Base-by-base conservation (phyloP, 2,329 filamentous ascomycete species). In the Paramyrothecium sp. region DNA sequence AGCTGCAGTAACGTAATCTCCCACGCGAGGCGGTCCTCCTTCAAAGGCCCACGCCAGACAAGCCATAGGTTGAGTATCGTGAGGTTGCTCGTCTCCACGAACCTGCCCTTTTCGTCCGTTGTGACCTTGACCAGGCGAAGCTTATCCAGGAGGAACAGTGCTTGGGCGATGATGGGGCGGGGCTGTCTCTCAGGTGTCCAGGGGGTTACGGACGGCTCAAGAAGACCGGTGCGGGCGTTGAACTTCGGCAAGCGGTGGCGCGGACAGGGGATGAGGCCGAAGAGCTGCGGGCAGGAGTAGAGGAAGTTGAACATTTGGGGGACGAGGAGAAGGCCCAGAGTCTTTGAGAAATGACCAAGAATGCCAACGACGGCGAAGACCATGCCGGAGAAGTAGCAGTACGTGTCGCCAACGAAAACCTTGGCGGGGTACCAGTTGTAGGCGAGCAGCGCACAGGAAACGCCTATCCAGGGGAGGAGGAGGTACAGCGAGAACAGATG, bases 341-440 rank as follows among this genome's bases (percentile, higher is more conserved):
- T 99, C 78, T 99, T 99, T 79, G 91, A 96, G 78, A 99, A 99
- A 78, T 99, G 95, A 22, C 95, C 95, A 54, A 97, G 83, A 69
- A 99, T 98, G 61, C 92, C 92, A 63, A 98, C 95, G 49, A 97
- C 93, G 55, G 94, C 95, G 71, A 99, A 99, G 44, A 98, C 91
- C 92, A 99, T 99, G 64, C 95, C 95, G 1, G 95, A 95, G 74
- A 99, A 97, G 78, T 99, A 99, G 82, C 95, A 99, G 82, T 98
- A 99, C 3, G 95, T 99, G 75, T 99, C 95, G 56, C 95, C 95
- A 11, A 98, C 94, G 69, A 99, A 99, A 11, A 98, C 95, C 67
- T 87, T 88, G 22, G 94, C 92, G 0, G 95, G 95, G 71, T 92
- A 99, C 91, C 92, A 96, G 75, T 99, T 99, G 79, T 99, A 93